Base-by-base conservation (phyloP, 495 filamentous ascomycete genomes). In the Echria macrotheca region DNA sequence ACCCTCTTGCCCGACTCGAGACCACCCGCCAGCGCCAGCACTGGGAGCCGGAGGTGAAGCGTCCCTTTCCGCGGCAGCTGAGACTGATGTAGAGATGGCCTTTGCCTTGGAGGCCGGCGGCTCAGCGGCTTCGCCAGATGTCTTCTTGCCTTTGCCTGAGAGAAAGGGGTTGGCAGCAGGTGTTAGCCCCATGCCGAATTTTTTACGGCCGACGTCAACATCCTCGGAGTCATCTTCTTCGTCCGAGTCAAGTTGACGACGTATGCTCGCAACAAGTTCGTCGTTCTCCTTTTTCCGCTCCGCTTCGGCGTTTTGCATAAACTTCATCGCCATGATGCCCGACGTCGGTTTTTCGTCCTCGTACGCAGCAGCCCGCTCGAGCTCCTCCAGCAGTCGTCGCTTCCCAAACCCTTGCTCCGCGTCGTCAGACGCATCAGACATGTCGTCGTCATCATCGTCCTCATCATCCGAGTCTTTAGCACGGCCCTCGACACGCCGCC, bases 241-340 rank as follows among this genome's bases (percentile, higher is more conserved):
- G 28, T 74, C 71, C n/a, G 69, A 69, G 22, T 64, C 80, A 1
- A 96, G 70, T 26, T 95, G 86, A 50, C 80, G 79, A 31, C 85
- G 79, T 21, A 97, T 76, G 43, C 78, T 69, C 49, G 84, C 81
- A n/a, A 93, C 69, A 32, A 86, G 79, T 31, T 85, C 84, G 57
- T 95, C 87, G 47, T 96, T 97, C 50, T 81, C 73, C 44, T 81
- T 80, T 60, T 83, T 90, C 53, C 78, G 78, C 31, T 79, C 71
- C 9, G 82, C 86, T 53, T 96, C 89, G 10, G 89, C 90, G 33
- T 82, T 87, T 54, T 83, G 80, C 93, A 98, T 98, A 60, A 97
- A 98, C 56, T 85, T 84, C 86, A 95, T 85, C 22, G 75, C 74
- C 55, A 80, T 73, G 7, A 95, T 69, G 37, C 59, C 73, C 23